Conservation (phyloP, 1,284 basidiomycete species). For the Xerocomus nothofagi region DNA sequence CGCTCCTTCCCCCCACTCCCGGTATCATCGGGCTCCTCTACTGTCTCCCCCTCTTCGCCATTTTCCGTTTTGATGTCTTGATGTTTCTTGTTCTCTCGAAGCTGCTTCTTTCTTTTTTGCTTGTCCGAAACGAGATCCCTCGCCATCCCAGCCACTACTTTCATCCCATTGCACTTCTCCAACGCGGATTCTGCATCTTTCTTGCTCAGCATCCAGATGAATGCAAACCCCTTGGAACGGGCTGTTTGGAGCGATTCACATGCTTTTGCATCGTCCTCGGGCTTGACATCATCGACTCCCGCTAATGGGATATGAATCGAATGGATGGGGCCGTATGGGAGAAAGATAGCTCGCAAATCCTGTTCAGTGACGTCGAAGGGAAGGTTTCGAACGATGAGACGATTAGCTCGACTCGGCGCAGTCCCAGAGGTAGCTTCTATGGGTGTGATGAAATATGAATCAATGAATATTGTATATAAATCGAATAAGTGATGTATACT, state of each 20-base stretch:
- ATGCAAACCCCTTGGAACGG: constrained; percentile 86
- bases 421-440: constrained; percentile 21
- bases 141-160: constrained; percentile 66
- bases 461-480: background rate
- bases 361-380: constrained; percentile 82
- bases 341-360: constrained; percentile 86
- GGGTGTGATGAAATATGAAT: constrained; percentile 20
- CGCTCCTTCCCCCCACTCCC: constrained; percentile 47
- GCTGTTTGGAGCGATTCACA: constrained; percentile 16
- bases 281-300: constrained; percentile 17
- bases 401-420: constrained; percentile 61
- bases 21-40: constrained; percentile 42
- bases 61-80: constrained; percentile 36
- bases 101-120: constrained; percentile 73
- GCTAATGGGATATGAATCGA: constrained; percentile 78
- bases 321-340: constrained; percentile 87
- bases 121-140: constrained; percentile 66
- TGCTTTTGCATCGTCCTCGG: constrained; percentile 32
- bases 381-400: constrained; percentile 91
- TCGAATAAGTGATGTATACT: constrained; percentile 9
- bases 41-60: constrained; percentile 36
- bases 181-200: constrained; percentile 88
- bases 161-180: constrained; percentile 80
- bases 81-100: constrained; percentile 57
- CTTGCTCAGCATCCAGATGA: constrained; percentile 90